Conservation (phyloP, 129 eudicot species). For the Pseudognaphalium luteoalbum region DNA sequence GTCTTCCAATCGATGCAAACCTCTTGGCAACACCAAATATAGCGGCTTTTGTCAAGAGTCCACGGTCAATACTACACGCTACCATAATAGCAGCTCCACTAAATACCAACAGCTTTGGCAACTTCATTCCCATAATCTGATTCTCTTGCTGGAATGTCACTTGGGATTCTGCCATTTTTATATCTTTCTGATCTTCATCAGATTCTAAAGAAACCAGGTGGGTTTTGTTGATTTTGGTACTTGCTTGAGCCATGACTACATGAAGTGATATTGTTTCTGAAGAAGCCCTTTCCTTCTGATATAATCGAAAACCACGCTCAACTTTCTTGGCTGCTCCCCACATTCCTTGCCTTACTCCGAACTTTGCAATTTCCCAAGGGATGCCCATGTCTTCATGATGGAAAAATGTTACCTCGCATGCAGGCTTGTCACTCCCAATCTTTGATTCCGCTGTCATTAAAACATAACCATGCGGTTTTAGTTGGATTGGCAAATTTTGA, state of each 20-base stretch:
- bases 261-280: slow-evolving; percentile 46
- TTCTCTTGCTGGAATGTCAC: slow-evolving; percentile 35
- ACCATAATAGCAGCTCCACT: slow-evolving; percentile 65
- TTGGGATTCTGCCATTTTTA: slow-evolving; percentile 30
- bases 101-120: slow-evolving; percentile 55
- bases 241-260: slow-evolving; percentile 62
- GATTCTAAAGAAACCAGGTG: slow-evolving; percentile 29
- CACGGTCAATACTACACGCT: slow-evolving; percentile 63
- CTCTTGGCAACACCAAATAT: slow-evolving; percentile 55
- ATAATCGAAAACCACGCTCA: slow-evolving; percentile 66
- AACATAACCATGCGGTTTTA: background rate
- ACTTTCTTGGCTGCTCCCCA: slow-evolving; percentile 69
- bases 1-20: slow-evolving; percentile 56
- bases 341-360: slow-evolving; percentile 79
- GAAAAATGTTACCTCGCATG: slow-evolving; percentile 73
- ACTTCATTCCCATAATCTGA: slow-evolving; percentile 33
- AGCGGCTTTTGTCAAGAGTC: slow-evolving; percentile 62
- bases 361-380: slow-evolving; percentile 78
- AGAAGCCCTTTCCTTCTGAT: slow-evolving; percentile 56
- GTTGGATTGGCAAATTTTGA: background rate
- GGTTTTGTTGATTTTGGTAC: slow-evolving; percentile 54
- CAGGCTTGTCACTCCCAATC: slow-evolving; percentile 47
- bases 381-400: slow-evolving; percentile 90
- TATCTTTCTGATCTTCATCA: slow-evolving; percentile 18
- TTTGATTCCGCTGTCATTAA: slow-evolving; percentile 55